Evolutionary conservation across 176 grass and related monocot genomes (phyloP).

Genomic region (Otatea glauca): DNA sequence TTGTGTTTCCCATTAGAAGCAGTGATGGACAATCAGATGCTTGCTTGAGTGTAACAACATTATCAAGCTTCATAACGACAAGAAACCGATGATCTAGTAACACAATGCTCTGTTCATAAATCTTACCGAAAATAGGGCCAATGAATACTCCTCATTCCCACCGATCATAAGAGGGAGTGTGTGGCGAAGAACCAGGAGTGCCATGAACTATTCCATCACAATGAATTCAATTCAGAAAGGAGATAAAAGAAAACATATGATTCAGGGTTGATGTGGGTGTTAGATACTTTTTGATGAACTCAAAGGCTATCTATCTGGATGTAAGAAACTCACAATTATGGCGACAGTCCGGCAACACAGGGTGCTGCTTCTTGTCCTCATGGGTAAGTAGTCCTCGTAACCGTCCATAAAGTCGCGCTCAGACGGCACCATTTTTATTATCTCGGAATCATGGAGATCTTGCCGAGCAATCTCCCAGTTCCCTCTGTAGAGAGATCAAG

Average conservation of each 20-base stretch:
- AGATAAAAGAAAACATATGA: not conserved
- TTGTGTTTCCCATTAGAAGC: not conserved
- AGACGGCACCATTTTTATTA: conserved; percentile 81
- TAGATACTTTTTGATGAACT: not conserved
- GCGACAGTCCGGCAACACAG: conserved; percentile 68
- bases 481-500: conserved; percentile 49
- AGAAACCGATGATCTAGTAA: not conserved
- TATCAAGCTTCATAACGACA: not conserved
- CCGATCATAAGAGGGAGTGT: conserved; percentile 69
- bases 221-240: conserved; percentile 18
- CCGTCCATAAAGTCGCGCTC: conserved; percentile 50
- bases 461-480: conserved; percentile 77
- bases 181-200: conserved; percentile 84
- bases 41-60: conserved; percentile 15
- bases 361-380: conserved; percentile 56
- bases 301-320: not conserved
- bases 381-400: conserved; percentile 61
- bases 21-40: not conserved
- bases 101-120: not conserved
- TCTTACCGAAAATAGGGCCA: conserved; percentile 79
- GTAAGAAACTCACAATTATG: conserved; percentile 61
- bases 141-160: conserved; percentile 73
- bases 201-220: conserved; percentile 69
- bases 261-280: not conserved
- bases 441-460: conserved; percentile 67